phyloP scores from a whole-genome alignment of 1,284 basidiomycete genomes.

The Rhodotorula mucilaginosa region DNA sequence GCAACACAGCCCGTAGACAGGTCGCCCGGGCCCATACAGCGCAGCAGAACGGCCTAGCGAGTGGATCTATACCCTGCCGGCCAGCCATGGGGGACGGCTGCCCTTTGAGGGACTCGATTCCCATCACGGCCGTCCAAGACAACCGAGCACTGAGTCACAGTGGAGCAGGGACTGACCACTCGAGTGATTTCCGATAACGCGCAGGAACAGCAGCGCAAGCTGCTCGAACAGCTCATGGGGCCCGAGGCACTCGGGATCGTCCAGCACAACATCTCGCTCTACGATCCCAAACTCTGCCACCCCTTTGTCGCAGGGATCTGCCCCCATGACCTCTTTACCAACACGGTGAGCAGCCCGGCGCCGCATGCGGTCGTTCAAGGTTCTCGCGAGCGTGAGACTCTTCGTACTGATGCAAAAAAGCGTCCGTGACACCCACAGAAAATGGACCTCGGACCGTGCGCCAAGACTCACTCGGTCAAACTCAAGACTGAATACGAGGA shows the following conservation, averaged over 20 bases:
- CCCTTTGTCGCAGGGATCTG: conserved; percentile 98
- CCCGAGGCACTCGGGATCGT: conserved; percentile 97
- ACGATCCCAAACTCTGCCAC: conserved; percentile 97
- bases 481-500: conserved; percentile 87
- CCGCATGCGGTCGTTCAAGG: neutral
- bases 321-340: conserved; percentile 95
- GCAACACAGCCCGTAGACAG: too few species aligned
- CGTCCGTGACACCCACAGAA: conserved; percentile 60
- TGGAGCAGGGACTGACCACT: neutral
- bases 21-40: too few species aligned
- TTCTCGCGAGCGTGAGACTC: neutral
- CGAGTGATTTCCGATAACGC: too few species aligned
- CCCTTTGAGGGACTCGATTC: too few species aligned
- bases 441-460: conserved; percentile 99
- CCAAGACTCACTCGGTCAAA: conserved; percentile 92
- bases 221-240: conserved; percentile 64
- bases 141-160: neutral
- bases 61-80: too few species aligned
- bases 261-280: conserved; percentile 89
- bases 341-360: conserved; percentile 69
- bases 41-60: too few species aligned
- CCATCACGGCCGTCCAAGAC: neutral
- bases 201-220: conserved; percentile 58
- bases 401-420: too few species aligned
- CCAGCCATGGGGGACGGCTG: too few species aligned